phyloP scores from a whole-genome alignment of 345 rosid genomes.

The Syzygium aromaticum region DNA sequence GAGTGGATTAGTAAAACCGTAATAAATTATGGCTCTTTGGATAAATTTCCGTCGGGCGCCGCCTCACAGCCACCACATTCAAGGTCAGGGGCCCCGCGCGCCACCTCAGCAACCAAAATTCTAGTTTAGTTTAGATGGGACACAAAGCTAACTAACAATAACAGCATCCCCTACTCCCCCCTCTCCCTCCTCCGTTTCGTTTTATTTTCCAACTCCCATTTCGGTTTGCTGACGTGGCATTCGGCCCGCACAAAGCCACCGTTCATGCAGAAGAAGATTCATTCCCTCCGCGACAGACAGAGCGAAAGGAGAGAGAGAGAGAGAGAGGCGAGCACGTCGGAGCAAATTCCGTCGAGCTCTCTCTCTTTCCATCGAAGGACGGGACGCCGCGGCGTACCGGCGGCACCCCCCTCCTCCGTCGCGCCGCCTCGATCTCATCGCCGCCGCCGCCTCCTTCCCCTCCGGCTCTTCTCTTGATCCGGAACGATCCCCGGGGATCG shows the following conservation, averaged over 20 bases:
- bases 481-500: neutral
- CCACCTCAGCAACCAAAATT: neutral
- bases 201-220: constrained; percentile 1
- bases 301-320: neutral
- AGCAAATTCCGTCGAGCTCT: neutral
- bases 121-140: neutral
- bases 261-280: neutral
- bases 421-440: neutral
- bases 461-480: neutral
- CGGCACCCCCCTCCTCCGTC: neutral
- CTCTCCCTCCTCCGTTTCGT: neutral
- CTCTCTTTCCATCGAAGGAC: neutral
- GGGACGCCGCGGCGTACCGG: neutral
- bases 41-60: too few species aligned
- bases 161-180: neutral
- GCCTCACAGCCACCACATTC: neutral
- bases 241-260: constrained; percentile 1
- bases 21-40: too few species aligned
- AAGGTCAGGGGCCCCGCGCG: neutral
- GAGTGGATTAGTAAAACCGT: too few species aligned
- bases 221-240: constrained; percentile 19
- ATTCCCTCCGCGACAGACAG: neutral
- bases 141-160: neutral
- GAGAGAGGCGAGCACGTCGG: constrained; percentile 6
- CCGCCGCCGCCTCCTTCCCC: neutral